Percentiles rank a stretch among this genome's conserved stretches.
phyloP scores from a whole-genome alignment of 2,329 filamentous ascomycete species.

The Aspergillus sp. region DNA sequence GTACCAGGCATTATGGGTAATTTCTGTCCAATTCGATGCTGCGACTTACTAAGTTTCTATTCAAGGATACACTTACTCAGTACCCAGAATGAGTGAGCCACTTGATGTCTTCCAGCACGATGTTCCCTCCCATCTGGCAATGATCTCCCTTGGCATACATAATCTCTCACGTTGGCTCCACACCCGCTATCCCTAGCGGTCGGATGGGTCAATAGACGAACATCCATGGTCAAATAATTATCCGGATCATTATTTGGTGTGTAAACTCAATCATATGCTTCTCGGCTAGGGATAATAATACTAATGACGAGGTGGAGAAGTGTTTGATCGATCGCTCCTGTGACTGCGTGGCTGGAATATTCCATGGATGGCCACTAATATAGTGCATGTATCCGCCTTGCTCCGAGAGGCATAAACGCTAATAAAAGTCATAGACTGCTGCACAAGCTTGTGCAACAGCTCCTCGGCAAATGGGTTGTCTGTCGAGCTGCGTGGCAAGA shows the following conservation, averaged over 20 bases:
- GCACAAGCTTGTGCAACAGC: neutral
- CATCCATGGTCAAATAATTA: neutral
- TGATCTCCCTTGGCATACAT: constrained; percentile 1
- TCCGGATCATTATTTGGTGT: neutral
- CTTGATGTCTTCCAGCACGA: neutral
- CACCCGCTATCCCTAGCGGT: neutral
- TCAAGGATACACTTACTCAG: neutral
- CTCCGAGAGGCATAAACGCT: neutral
- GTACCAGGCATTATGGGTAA: neutral
- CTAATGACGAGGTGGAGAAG: neutral
- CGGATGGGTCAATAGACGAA: neutral
- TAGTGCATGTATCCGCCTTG: neutral
- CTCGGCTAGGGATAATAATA: neutral
- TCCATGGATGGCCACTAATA: neutral
- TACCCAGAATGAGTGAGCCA: neutral
- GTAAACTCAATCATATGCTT: neutral
- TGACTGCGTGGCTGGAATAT: neutral
- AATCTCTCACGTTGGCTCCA: neutral
- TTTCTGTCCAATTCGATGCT: neutral
- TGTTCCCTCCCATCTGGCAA: neutral
- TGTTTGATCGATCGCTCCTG: neutral
- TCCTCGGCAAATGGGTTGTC: neutral
- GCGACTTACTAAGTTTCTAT: neutral
- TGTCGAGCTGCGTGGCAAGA: neutral
- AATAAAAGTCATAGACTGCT: neutral